Evolutionary conservation across 1,139 yeast species (phyloP).

Genomic region (Blastobotrys elegans): DNA sequence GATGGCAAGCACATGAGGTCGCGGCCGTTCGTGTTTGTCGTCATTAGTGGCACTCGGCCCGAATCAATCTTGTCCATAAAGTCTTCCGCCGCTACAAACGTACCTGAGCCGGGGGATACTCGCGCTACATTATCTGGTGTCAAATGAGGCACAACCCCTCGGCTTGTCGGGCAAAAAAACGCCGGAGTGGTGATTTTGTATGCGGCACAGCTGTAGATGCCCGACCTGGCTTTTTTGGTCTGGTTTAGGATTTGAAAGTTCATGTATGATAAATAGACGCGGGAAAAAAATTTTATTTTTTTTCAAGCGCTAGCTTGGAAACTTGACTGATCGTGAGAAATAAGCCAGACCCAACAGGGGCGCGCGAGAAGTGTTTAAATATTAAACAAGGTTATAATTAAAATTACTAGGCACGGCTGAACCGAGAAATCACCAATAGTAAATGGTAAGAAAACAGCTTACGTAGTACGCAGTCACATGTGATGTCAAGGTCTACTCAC

Average conservation of each 20-base stretch:
- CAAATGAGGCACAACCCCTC: constrained; percentile 40
- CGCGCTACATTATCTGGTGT: constrained; percentile 37
- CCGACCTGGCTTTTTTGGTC: constrained; percentile 13
- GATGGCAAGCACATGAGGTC: constrained; percentile 25
- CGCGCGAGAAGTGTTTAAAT: too few relatives aligned
- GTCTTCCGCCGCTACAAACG: constrained; percentile 32
- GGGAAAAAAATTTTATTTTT: too few relatives aligned
- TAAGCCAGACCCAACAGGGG: too few relatives aligned
- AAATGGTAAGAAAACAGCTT: too few relatives aligned
- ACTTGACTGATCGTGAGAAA: too few relatives aligned
- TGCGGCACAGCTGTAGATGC: constrained; percentile 11
- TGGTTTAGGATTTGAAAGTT: constrained; percentile 14
- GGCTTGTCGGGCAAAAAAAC: constrained; percentile 33
- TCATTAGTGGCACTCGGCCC: constrained; percentile 19
- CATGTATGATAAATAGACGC: too few relatives aligned
- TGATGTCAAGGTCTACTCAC: too few relatives aligned
- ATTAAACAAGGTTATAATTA: too few relatives aligned
- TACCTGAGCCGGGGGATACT: constrained; percentile 19
- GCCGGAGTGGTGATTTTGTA: constrained; percentile 29
- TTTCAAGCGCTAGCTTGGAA: too few relatives aligned
- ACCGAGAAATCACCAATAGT: too few relatives aligned
- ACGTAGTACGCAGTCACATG: too few relatives aligned
- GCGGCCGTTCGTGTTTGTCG: background rate
- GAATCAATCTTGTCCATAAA: constrained; percentile 26
- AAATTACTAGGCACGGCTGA: too few relatives aligned